Conservation (phyloP, 352 stramenopile species). For the Phytophthora kernoviae region DNA sequence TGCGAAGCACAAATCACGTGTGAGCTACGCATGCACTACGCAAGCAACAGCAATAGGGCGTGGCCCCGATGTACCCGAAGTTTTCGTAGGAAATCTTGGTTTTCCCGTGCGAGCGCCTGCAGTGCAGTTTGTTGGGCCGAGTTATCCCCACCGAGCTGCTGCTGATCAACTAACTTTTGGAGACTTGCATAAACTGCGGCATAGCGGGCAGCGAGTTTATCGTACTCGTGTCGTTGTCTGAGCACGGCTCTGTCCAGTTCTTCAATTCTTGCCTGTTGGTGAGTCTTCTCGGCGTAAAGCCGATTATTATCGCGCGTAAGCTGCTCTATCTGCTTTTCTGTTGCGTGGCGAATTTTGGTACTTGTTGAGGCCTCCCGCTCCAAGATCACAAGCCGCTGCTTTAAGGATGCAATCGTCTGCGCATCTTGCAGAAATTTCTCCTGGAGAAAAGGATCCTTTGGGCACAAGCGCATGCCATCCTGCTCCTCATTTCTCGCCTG, state of each 20-base stretch:
- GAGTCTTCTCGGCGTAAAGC: constrained; percentile 38
- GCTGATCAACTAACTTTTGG: constrained; percentile 56
- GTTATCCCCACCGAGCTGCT: constrained; percentile 17
- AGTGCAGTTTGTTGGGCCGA: constrained; percentile 47
- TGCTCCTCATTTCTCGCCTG: neutral
- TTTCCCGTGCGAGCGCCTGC: constrained; percentile 65
- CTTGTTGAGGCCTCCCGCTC: constrained; percentile 48
- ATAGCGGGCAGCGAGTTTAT: constrained; percentile 71
- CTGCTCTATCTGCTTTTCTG: constrained; percentile 46
- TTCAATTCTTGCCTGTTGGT: constrained; percentile 43
- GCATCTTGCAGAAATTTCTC: constrained; percentile 40
- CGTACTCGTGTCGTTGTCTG: constrained; percentile 63
- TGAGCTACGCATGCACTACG: neutral
- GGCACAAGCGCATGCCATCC: constrained; percentile 1
- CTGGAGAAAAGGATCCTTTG: constrained; percentile 17
- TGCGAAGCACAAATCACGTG: constrained; percentile 15
- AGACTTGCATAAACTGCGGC: constrained; percentile 56
- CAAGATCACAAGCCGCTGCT: constrained; percentile 45
- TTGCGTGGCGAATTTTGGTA: constrained; percentile 26
- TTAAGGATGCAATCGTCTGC: constrained; percentile 49
- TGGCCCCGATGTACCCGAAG: constrained; percentile 35
- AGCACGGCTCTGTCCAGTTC: constrained; percentile 52
- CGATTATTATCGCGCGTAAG: constrained; percentile 46
- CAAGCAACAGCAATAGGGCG: neutral
- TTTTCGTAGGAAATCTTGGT: constrained; percentile 72